Evolutionary conservation across 148 eudicot genomes (phyloP), one percentile per base, ranked within the genome.

Genomic region (Agrostemma githago): DNA sequence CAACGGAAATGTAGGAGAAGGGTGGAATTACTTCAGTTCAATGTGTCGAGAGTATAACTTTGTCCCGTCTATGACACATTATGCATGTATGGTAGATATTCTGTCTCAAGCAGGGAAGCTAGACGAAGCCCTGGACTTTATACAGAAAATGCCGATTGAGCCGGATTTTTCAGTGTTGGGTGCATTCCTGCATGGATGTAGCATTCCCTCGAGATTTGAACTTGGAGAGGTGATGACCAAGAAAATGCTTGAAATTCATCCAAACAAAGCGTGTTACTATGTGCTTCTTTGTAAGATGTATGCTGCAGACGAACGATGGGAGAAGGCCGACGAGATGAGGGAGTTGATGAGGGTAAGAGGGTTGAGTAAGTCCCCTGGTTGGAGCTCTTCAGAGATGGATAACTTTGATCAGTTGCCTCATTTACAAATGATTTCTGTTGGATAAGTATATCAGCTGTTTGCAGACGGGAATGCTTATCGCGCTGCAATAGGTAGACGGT

Each of bases 111-210:
- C 92, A 38, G 96, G 92, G 8, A 86, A 77, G 75, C 86, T 93
- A 6, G 89, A 86, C 78, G 96, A 89, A 84, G 98, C 96, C 16
- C 73, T 82, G 70, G 83, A 82, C 56, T 86, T 90, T 62, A 89
- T 93, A 8, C 83, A 84, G 68, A 80, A 75, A 16, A 88, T 93
- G 87, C 84, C 88, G 8, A 73, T 81, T n/a, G 74, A 77, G 40
- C 89, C 91, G 14, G 88, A 89, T 79, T 80, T 72, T 39, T 72
- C 75, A 41, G 83, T 93, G 43, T 80, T 86, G 43, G 92, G 89
- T 37, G 90, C 98, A 44, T 93, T 91, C 81, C 86, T 91, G 20
- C 88, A 89, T 80, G 96, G 98, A 59, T 93, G 98, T 68, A 79
- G 81, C 74, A 83, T 90, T 58, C 87, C 89, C 73, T 88, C 89